Evolutionary conservation across 257 asterid species (phyloP), one percentile per base, ranked within the genome.

Genomic region (Echites panduratus): DNA sequence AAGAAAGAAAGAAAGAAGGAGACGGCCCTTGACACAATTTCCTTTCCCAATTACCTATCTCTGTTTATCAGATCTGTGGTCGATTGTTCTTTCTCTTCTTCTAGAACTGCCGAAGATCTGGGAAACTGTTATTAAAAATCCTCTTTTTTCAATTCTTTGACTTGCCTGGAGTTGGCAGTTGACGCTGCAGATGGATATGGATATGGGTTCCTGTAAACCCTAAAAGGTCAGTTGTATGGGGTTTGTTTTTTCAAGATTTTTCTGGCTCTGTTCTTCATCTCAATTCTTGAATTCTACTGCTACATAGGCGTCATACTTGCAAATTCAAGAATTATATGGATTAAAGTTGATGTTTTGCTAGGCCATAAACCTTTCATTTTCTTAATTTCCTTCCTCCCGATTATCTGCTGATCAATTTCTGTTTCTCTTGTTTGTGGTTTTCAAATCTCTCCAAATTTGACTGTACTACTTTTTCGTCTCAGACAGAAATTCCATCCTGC

Each of bases 131-230:
- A 2, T 19, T 35, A 13, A 12, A 9, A 5, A 29, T 14, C 12
- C 0, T 61, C 11, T 61, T 62, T 35, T 16, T 29, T 1, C 47
- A 24, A 1, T 4, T 19, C 29, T 64, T 64, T 64, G 69, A 64
- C 69, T 64, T 64, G 48, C 8, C 2, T 35, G 49, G 69, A 64
- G 69, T 64, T 38, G 69, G 49, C 49, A 38, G 69, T 64, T 64
- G 69, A 38, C 59, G 27, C 26, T 53, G 57, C 24, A 38, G 38
- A 6, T 64, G 49, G 16, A 64, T 24, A 63, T 35, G 44, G 26
- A 2, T 38, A 64, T 38, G 69, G 49, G 11, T 64, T 64, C 27
- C 49, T 0, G 48, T 38, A 38, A 38, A 17, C 49, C 69, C 69
- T 64, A 35, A 35, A 35, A 64, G 49, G 69, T 64, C 29, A 7